A percentile compares a stretch with the other conserved stretches of the same genome.
Conservation (phyloP, 176 grass and related monocot species). For the Panicum miliaceum region DNA sequence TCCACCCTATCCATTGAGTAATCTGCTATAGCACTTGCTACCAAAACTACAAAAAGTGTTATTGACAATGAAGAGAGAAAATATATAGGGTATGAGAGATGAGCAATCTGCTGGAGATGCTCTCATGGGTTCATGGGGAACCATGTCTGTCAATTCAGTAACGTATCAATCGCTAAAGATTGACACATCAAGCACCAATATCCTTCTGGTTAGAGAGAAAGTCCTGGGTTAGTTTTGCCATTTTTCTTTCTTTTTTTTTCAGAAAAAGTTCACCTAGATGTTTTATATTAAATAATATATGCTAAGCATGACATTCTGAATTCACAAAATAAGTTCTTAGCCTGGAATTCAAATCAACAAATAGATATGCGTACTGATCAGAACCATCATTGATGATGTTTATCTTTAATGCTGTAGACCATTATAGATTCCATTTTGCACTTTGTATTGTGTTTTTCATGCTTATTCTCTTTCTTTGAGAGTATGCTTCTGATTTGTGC, state of each 20-base stretch:
- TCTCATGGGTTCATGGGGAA: neutral
- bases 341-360: neutral
- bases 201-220: neutral
- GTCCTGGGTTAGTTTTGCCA: neutral
- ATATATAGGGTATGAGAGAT: no score
- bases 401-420: neutral
- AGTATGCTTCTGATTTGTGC: neutral
- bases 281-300: conserved; percentile 2
- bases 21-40: no score
- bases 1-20: no score
- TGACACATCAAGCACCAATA: conserved; percentile 3
- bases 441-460: neutral
- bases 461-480: neutral
- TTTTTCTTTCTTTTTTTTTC: neutral
- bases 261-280: neutral
- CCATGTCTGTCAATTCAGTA: neutral
- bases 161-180: neutral
- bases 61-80: no score
- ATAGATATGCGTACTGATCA: neutral
- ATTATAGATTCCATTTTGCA: neutral
- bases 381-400: neutral
- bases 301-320: neutral
- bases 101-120: no score
- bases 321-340: neutral
- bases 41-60: no score